A percentile compares a stretch with the other conserved stretches of the same genome.
These are phyloP conservation scores for Abortiporus biennis DNA, from an alignment of 1,284 basidiomycete species.

Conservation along the genomic window DNA sequence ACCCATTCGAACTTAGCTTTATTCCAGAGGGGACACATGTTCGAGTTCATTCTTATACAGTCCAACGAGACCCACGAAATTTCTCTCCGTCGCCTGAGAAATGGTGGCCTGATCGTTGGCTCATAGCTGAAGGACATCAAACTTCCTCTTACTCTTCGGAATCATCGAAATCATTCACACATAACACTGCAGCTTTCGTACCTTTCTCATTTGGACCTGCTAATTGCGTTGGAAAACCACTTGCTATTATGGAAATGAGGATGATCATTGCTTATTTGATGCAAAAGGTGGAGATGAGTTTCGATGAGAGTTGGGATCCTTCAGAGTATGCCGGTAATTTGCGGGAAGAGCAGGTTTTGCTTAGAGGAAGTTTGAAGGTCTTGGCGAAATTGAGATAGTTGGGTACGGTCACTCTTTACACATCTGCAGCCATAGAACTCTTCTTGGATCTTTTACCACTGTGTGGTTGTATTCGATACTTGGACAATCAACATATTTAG, in stretches of 20 bases:
- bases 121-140: constrained; percentile 8
- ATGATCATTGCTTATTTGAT: constrained; percentile 15
- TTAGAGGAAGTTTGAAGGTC: too few relatives aligned
- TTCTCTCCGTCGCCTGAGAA: constrained; percentile 15
- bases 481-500: too few relatives aligned
- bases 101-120: constrained; percentile 22
- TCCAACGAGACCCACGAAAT: constrained; percentile 21
- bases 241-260: constrained; percentile 19
- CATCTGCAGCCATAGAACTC: too few relatives aligned
- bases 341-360: too few relatives aligned
- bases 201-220: constrained; percentile 21
- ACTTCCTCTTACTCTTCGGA: constrained; percentile 4
- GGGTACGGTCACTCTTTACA: too few relatives aligned
- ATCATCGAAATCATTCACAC: too few relatives aligned
- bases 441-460: too few relatives aligned
- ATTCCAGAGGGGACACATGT: constrained; percentile 21
- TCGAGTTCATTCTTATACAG: constrained; percentile 16
- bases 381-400: too few relatives aligned
- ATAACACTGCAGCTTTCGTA: constrained; percentile 18
- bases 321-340: too few relatives aligned
- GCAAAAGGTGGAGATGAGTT: too few relatives aligned
- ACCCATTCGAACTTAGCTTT: constrained; percentile 10
- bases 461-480: too few relatives aligned
- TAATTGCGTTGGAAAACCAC: constrained; percentile 20
- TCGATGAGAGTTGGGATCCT: too few relatives aligned